phyloP scores from a whole-genome alignment of 1,139 yeast genomes.

The Pichia sp. region DNA sequence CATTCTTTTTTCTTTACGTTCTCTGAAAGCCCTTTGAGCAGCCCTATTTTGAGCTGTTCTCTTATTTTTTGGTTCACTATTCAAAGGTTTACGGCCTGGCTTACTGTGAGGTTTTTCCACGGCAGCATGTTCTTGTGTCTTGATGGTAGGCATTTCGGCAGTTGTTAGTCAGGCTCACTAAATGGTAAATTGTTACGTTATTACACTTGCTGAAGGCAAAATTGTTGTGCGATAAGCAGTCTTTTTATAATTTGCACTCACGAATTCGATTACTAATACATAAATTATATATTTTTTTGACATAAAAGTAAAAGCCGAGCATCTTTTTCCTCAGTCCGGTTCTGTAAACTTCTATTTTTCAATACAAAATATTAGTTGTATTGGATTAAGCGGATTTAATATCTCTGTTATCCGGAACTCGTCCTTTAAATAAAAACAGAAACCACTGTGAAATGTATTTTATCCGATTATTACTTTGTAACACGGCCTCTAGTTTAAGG shows the following conservation, averaged over 20 bases:
- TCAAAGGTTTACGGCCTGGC: conserved; percentile 71
- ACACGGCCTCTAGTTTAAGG: not conserved
- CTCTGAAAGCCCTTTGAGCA: conserved; percentile 94
- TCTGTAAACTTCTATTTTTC: too few relatives aligned
- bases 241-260: not conserved
- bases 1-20: conserved; percentile 84
- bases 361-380: too few relatives aligned
- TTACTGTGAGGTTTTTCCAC: conserved; percentile 24
- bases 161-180: not conserved
- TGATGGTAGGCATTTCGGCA: conserved; percentile 5
- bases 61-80: conserved; percentile 74
- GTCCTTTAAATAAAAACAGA: not conserved
- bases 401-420: too few relatives aligned
- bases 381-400: too few relatives aligned
- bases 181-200: not conserved
- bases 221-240: not conserved
- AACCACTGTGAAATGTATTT: not conserved
- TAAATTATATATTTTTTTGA: not conserved
- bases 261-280: not conserved
- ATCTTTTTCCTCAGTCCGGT: too few relatives aligned
- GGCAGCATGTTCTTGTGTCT: conserved; percentile 13
- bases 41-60: conserved; percentile 96
- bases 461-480: not conserved
- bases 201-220: not conserved
- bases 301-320: too few relatives aligned